These are phyloP conservation scores for Oryza rufipogon DNA, from an alignment of 176 grass and related monocot species.

Conservation along the genomic window DNA sequence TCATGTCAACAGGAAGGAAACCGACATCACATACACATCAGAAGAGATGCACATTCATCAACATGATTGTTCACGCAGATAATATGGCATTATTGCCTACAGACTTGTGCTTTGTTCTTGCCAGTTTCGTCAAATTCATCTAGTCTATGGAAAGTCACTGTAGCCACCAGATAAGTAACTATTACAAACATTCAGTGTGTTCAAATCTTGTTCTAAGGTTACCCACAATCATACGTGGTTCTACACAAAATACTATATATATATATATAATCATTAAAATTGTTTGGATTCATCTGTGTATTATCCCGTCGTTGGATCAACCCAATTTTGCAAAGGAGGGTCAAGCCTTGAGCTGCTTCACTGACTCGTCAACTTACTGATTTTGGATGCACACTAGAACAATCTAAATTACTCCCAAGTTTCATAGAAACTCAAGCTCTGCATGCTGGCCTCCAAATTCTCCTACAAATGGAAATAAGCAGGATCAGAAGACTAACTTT, in stretches of 20 bases:
- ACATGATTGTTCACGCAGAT: neutral
- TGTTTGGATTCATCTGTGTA: neutral
- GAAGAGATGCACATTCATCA: neutral
- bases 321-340: neutral
- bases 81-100: neutral
- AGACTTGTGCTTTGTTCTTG: neutral
- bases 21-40: neutral
- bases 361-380: neutral
- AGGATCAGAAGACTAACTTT: constrained; percentile 8
- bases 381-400: neutral
- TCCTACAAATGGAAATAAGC: constrained; percentile 29
- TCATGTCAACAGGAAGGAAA: neutral
- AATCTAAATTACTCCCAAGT: constrained; percentile 18
- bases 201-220: neutral
- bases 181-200: neutral
- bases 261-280: neutral
- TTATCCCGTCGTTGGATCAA: neutral
- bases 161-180: neutral
- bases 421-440: constrained; percentile 24
- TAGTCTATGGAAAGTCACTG: neutral
- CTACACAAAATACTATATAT: neutral
- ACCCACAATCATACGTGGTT: neutral
- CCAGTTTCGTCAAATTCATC: neutral
- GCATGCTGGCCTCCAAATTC: constrained; percentile 41
- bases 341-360: constrained; percentile 12